Evolutionary conservation across 2,329 filamentous ascomycete genomes (phyloP), one percentile per base, ranked within the genome.

Genomic region (Thelonectria discophora): DNA sequence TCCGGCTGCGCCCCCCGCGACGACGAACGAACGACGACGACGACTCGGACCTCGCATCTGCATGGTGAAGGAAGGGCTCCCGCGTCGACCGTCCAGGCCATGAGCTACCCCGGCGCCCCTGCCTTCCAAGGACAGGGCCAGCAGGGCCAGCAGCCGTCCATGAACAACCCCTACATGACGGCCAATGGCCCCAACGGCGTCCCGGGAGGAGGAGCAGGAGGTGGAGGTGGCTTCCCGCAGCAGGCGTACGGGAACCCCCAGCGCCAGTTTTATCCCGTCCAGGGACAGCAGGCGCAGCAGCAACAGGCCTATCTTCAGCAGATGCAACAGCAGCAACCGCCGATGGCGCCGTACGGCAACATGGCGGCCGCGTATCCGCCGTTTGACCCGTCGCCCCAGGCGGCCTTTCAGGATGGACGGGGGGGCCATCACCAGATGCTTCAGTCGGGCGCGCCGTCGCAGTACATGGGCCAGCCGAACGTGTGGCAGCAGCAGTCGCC

Each of bases 401-500:
- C n/a, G 51, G 39, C 64, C 10, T 68, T 56, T 54, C 60, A 59
- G 13, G 59, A 51, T 13, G 52, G 49, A 11, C 48, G 49, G 9
- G 63, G 55, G 3, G n/a, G n/a, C n/a, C 62, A 67, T 50, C 64
- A 69, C 39, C 67, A 70, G 57, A 66, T 71, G 51, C 65, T 65
- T 54, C 65, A 68, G 52, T 72, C 72, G 58, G 39, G 64, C 20
- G 56, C 65, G 56, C 45, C 69, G 60, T 60, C 67, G 63, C 65
- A 64, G 55, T 74, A 66, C 69, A 64, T 62, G 62, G 70, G 59
- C 46, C 62, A 67, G 17, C 49, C 68, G 62, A 75, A 63, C 65
- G 72, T 69, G 45, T 76, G 77, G 54, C 72, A 78, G 18, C 74
- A 77, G 18, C 69, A 78, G 17, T 77, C 78, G 42, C 72, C 74